A percentile compares a stretch with the other conserved stretches of the same genome.
Evolutionary conservation across 2,329 filamentous ascomycete species (phyloP).

Genomic region (Colletotrichum tanaceti): DNA sequence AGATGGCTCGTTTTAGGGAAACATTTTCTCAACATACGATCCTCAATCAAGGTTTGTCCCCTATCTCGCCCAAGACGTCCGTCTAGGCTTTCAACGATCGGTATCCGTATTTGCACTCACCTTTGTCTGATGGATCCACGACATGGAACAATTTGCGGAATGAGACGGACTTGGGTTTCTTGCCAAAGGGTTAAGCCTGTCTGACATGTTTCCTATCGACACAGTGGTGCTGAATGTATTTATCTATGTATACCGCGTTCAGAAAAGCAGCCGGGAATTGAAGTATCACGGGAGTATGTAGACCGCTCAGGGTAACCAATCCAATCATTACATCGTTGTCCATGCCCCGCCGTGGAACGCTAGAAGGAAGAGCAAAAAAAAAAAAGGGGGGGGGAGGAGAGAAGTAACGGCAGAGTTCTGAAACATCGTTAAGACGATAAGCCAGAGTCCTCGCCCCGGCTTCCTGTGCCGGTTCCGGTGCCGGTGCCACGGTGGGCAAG

Average conservation of each 20-base stretch:
- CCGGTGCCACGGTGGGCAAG: conserved; percentile 36
- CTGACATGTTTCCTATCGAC: conserved; percentile 33
- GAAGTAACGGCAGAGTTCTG: conserved; percentile 10
- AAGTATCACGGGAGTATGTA: too few relatives aligned
- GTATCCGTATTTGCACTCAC: neutral
- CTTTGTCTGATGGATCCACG: neutral
- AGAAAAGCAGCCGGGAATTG: conserved; percentile 16
- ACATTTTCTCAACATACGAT: neutral
- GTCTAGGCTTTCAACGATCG: neutral
- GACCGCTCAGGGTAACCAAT: conserved; percentile 27
- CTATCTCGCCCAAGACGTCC: neutral
- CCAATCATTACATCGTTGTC: conserved; percentile 38
- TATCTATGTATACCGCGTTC: conserved; percentile 1
- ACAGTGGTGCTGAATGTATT: conserved; percentile 3
- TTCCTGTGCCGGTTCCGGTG: conserved; percentile 39
- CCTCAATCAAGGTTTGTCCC: neutral
- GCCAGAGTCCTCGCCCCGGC: conserved; percentile 36
- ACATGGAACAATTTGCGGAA: neutral
- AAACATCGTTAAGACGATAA: conserved; percentile 38
- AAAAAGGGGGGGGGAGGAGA: neutral
- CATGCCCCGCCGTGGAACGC: conserved; percentile 28
- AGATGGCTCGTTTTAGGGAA: neutral
- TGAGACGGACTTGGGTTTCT: conserved; percentile 5
- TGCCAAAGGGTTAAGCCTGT: neutral
- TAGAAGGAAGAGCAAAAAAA: neutral